Evolutionary conservation across 2,329 filamentous ascomycete species (phyloP).

Genomic region (Allantophomopsis cytisporea): DNA sequence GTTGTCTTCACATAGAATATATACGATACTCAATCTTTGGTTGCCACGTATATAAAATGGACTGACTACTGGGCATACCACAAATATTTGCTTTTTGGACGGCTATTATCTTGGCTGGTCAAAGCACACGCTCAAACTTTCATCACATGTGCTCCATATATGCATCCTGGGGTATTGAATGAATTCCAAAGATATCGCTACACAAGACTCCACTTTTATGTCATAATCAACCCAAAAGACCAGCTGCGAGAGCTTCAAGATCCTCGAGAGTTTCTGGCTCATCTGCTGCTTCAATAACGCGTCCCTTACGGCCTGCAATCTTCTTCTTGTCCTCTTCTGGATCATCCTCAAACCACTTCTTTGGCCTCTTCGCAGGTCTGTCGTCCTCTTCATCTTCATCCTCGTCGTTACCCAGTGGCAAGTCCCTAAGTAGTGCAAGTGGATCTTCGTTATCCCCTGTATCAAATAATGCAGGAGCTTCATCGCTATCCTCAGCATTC

Average conservation of each 20-base stretch:
- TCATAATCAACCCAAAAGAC: constrained; percentile 39
- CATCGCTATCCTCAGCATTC: constrained; percentile 21
- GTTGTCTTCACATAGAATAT: too few relatives aligned
- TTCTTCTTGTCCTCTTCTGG: constrained; percentile 30
- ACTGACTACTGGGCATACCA: too few relatives aligned
- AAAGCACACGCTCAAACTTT: too few relatives aligned
- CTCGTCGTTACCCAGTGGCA: constrained; percentile 33
- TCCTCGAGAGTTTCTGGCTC: constrained; percentile 72
- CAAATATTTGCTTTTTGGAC: too few relatives aligned
- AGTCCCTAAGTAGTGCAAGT: constrained; percentile 40
- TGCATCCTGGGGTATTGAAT: too few relatives aligned
- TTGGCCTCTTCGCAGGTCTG: constrained; percentile 46
- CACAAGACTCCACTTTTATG: too few relatives aligned
- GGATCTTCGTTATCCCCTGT: constrained; percentile 35
- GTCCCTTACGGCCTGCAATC: constrained; percentile 32
- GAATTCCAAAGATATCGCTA: too few relatives aligned
- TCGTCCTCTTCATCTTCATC: constrained; percentile 26
- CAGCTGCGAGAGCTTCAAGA: constrained; percentile 63
- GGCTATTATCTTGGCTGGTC: too few relatives aligned
- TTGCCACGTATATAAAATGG: too few relatives aligned
- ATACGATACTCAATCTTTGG: too few relatives aligned
- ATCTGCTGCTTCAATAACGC: constrained; percentile 46
- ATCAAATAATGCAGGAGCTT: constrained; percentile 15
- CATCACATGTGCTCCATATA: too few relatives aligned
- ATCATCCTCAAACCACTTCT: constrained; percentile 68